A percentile compares a stretch with the other conserved stretches of the same genome.
These are phyloP conservation scores for Cucurbita moschata DNA, from an alignment of 306 rosid genomes.

Conservation along the genomic window DNA sequence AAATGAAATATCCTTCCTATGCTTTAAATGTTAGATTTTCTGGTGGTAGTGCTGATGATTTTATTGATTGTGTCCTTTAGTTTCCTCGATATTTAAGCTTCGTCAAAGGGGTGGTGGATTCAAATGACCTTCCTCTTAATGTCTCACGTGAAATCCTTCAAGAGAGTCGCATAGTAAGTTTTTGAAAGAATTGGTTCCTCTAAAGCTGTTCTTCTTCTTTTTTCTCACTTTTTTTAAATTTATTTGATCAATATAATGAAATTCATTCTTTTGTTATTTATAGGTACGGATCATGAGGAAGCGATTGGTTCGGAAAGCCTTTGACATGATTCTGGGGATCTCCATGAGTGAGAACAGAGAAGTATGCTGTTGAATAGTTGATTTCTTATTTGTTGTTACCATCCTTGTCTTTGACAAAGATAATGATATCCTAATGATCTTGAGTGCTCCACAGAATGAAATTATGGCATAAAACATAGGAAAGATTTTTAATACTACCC, in stretches of 20 bases:
- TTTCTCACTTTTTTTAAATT: not conserved
- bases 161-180: constrained; percentile 71
- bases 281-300: constrained; percentile 96
- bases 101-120: constrained; percentile 91
- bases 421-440: not conserved
- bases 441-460: not conserved
- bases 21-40: not conserved
- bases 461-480: not conserved
- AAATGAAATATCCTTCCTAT: not conserved
- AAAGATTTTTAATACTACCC: not conserved
- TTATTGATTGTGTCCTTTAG: constrained; percentile 25
- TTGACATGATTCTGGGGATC: constrained; percentile 92
- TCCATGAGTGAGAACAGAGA: constrained; percentile 81
- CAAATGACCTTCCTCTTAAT: constrained; percentile 93
- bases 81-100: constrained; percentile 94
- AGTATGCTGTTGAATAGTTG: constrained; percentile 22
- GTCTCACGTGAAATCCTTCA: constrained; percentile 98
- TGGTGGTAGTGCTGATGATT: constrained; percentile 5
- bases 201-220: not conserved
- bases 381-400: constrained; percentile 2
- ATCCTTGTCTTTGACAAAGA: not conserved
- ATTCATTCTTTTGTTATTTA: constrained; percentile 5
- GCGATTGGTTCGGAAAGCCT: constrained; percentile 86
- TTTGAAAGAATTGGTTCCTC: not conserved
- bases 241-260: not conserved